Evolutionary conservation across 2,329 filamentous ascomycete genomes (phyloP), one percentile per base, ranked within the genome.

Genomic region (Exserohilum rostratum): DNA sequence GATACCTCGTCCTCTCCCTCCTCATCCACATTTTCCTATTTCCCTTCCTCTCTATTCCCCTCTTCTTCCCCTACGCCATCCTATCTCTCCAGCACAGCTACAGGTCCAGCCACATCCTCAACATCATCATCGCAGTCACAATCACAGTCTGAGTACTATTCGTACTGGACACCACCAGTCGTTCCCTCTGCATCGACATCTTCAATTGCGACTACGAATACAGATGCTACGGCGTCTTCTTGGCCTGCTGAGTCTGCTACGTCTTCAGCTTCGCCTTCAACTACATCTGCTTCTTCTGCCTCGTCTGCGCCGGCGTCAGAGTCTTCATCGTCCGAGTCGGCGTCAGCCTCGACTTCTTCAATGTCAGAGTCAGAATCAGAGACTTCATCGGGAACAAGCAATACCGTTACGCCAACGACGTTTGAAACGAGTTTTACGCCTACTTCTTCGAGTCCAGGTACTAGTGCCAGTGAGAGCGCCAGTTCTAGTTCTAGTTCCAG

Each of bases 361-460:
- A n/a, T n/a, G n/a, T 13, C 31, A 33, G 31, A 13, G 5, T 33
- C 31, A 2, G 11, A 7, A 2, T 13, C 31, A 33, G 31, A 12
- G 9, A 12, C 31, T 13, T 33, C 31, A 2, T 33, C 31, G 9
- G 9, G n/a, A 13, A 10, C 31, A 12, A 5, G n/a, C 15, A 5
- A 15, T 5, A 30, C 35, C n/a, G 43, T 22, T 12, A 49, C 40
- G 10, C 50, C 35, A 1, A 54, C 57, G 2, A 60, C 57, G 4
- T 52, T 60, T 12, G 47, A 57, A 37, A 60, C 57, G 10, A 57
- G 54, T 12, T 5, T 7, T 5, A 25, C 22, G 4, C 22, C 22
- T 4, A 25, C 22, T 25, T 25, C n/a, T n/a, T n/a, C n/a, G n/a
- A n/a, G n/a, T n/a, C n/a, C 22, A 25, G 7, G 22, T 25, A 4